phyloP scores from a whole-genome alignment of 495 filamentous ascomycete species.

The Talaromyces nanjingensis region DNA sequence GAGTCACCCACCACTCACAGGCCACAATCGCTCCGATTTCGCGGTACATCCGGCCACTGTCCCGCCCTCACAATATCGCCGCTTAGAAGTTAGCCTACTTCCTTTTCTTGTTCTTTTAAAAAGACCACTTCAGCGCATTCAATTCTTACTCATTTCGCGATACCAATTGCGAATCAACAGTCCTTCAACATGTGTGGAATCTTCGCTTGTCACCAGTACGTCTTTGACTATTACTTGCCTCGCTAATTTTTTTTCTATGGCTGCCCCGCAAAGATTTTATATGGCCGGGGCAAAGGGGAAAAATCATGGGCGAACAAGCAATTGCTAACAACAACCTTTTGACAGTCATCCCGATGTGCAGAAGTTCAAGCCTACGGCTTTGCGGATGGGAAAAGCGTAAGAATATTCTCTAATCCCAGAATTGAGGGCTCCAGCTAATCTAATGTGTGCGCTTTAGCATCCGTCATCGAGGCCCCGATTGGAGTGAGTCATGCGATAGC shows the following conservation, averaged over 20 bases:
- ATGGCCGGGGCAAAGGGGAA: neutral
- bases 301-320: neutral
- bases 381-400: slow-evolving; percentile 94
- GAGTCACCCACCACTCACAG: slow-evolving; percentile 36
- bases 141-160: slow-evolving; percentile 13
- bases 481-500: slow-evolving; percentile 65
- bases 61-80: slow-evolving; percentile 13
- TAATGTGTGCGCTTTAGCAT: slow-evolving; percentile 50
- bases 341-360: slow-evolving; percentile 87
- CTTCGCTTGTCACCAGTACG: slow-evolving; percentile 89
- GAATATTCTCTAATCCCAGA: slow-evolving; percentile 23
- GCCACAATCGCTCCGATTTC: slow-evolving; percentile 36
- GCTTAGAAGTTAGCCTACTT: slow-evolving; percentile 26
- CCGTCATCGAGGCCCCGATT: slow-evolving; percentile 95
- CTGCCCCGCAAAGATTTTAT: slow-evolving; percentile 5
- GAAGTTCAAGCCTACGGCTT: slow-evolving; percentile 92
- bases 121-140: slow-evolving; percentile 6
- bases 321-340: slow-evolving; percentile 1
- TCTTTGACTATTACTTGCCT: slow-evolving; percentile 5
- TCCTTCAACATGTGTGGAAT: slow-evolving; percentile 62
- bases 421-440: slow-evolving; percentile 22
- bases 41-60: slow-evolving; percentile 21
- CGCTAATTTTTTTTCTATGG: neutral
- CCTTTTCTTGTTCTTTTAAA: slow-evolving; percentile 9
- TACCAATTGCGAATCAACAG: neutral